phyloP scores from a whole-genome alignment of 2,329 filamentous ascomycete species.

The Fusarium verrucosum region DNA sequence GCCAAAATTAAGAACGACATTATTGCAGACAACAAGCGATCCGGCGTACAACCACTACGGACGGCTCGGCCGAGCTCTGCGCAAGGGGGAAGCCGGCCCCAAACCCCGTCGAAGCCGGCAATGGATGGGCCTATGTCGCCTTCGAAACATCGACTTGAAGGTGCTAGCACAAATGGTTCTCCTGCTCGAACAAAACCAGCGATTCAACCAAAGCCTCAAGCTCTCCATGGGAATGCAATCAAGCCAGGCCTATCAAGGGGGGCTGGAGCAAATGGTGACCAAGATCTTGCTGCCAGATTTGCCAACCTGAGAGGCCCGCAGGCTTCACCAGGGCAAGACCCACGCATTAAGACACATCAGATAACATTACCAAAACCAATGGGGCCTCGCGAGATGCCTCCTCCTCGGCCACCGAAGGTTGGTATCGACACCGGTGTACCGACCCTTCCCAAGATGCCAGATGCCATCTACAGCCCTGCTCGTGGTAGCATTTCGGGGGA shows the following conservation, averaged over 20 bases:
- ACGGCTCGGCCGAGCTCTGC: constrained; percentile 22
- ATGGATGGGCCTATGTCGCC: constrained; percentile 19
- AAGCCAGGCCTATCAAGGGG: constrained; percentile 46
- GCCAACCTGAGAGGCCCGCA: constrained; percentile 62
- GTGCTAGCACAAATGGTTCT: constrained; percentile 28
- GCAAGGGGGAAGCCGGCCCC: constrained; percentile 24
- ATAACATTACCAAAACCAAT: constrained; percentile 52
- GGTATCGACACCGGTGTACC: constrained; percentile 62
- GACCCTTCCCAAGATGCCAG: constrained; percentile 73
- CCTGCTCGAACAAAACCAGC: constrained; percentile 54
- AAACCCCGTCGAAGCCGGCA: constrained; percentile 30
- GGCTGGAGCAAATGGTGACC: constrained; percentile 46
- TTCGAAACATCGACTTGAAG: constrained; percentile 26
- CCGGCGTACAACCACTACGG: constrained; percentile 62
- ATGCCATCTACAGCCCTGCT: constrained; percentile 81
- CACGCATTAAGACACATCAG: constrained; percentile 61
- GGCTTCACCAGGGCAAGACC: constrained; percentile 58
- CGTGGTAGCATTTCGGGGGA: constrained; percentile 74
- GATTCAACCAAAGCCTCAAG: constrained; percentile 73
- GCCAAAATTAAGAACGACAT: constrained; percentile 67
- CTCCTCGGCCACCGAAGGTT: constrained; percentile 55
- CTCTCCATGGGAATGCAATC: constrained; percentile 68
- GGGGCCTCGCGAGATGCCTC: constrained; percentile 65
- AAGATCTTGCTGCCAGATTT: constrained; percentile 66
- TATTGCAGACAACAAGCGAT: constrained; percentile 69